These are phyloP conservation scores for Botrytis byssoidea DNA, from an alignment of 2,329 filamentous ascomycete genomes.

Conservation along the genomic window DNA sequence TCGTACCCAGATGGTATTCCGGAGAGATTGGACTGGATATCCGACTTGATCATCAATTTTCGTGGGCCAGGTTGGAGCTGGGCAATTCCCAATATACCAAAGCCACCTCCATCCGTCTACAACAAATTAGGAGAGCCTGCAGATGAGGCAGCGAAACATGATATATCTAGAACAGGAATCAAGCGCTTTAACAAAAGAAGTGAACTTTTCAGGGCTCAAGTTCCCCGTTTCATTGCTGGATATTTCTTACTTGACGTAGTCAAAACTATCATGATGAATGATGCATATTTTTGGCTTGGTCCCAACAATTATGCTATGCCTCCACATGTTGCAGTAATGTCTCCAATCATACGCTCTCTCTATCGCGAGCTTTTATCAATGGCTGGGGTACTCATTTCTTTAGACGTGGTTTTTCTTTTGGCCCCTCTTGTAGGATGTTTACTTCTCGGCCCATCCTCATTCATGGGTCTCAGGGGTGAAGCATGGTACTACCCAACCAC, in stretches of 20 bases:
- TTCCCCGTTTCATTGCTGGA: constrained; percentile 49
- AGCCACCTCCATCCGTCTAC: constrained; percentile 46
- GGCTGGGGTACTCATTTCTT: constrained; percentile 55
- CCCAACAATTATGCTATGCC: constrained; percentile 46
- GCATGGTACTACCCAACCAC: constrained; percentile 60
- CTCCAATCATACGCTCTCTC: constrained; percentile 48
- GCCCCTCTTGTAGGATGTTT: constrained; percentile 57
- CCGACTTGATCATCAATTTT: constrained; percentile 55
- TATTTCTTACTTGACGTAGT: constrained; percentile 71
- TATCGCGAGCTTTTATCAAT: constrained; percentile 59
- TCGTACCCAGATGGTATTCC: constrained; percentile 53
- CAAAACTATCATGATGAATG: constrained; percentile 67
- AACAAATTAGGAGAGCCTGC: constrained; percentile 42
- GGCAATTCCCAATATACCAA: constrained; percentile 51
- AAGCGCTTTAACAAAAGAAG: constrained; percentile 44
- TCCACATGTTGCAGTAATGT: constrained; percentile 45
- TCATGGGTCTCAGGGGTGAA: constrained; percentile 54
- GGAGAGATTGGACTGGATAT: constrained; percentile 54
- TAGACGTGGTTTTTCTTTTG: constrained; percentile 60
- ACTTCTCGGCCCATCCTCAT: constrained; percentile 46
- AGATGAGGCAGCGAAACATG: constrained; percentile 33
- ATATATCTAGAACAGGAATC: constrained; percentile 48
- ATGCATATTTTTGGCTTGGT: constrained; percentile 72
- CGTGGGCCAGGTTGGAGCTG: constrained; percentile 60
- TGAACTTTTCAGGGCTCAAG: constrained; percentile 47